These are phyloP conservation scores for Neurospora terricola DNA, from an alignment of 495 filamentous ascomycete species.

Conservation along the genomic window DNA sequence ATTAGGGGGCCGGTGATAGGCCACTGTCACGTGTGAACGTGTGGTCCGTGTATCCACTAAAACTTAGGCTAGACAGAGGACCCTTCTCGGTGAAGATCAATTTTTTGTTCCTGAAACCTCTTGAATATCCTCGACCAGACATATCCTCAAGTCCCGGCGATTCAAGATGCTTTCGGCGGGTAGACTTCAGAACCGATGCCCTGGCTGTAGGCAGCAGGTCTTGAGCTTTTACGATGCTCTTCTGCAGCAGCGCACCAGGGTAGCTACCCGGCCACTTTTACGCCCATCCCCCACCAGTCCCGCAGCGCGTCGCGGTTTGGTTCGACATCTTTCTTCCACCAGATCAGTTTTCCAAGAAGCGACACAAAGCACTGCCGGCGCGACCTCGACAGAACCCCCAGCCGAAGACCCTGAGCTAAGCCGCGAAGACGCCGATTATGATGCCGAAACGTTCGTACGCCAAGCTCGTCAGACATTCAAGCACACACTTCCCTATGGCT, in stretches of 20 bases:
- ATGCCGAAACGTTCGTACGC: constrained; percentile 55
- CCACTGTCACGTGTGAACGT: not conserved
- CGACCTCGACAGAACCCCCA: not conserved
- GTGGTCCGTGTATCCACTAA: not conserved
- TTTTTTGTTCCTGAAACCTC: constrained; percentile 1
- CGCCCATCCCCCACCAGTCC: constrained; percentile 2
- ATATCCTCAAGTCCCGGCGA: constrained; percentile 4
- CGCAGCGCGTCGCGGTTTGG: constrained; percentile 4
- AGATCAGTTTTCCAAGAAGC: constrained; percentile 15
- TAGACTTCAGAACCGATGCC: constrained; percentile 36
- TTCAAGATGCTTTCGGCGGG: constrained; percentile 36
- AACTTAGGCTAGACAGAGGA: not conserved
- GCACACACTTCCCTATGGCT: constrained; percentile 63
- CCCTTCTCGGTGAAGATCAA: not conserved
- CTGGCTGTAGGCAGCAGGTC: constrained; percentile 39
- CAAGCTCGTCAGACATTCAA: constrained; percentile 65
- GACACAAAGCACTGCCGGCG: not conserved
- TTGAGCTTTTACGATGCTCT: constrained; percentile 34
- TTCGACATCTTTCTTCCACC: constrained; percentile 32
- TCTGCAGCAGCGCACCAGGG: constrained; percentile 15
- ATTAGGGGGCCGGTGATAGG: not conserved
- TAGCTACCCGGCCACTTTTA: constrained; percentile 11
- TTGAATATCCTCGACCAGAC: not conserved
- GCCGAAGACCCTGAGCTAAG: constrained; percentile 1
- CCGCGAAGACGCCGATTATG: constrained; percentile 6